Conservation (phyloP, 1,139 yeast species). For the Blastobotrys ciferrii region DNA sequence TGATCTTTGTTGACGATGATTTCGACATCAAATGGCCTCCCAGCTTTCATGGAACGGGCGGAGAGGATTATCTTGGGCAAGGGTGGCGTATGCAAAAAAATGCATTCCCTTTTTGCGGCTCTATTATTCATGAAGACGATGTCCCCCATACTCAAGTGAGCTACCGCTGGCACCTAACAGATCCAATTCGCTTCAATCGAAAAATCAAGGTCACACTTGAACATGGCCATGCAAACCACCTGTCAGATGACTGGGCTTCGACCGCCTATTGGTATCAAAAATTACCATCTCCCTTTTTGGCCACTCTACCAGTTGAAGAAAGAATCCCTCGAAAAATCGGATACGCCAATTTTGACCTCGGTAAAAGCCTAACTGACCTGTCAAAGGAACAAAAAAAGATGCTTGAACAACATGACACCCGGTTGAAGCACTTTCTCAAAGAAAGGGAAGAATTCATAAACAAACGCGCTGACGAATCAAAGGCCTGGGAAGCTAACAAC, state of each 20-base stretch:
- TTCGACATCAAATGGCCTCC: constrained; percentile 11
- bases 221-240: constrained; percentile 8
- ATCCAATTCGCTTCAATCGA: neutral
- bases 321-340: neutral
- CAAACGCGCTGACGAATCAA: neutral
- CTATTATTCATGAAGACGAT: constrained; percentile 11
- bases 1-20: constrained; percentile 9
- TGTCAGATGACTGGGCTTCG: constrained; percentile 7
- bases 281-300: neutral
- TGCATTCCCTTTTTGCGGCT: constrained; percentile 10
- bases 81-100: constrained; percentile 10
- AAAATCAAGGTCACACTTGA: constrained; percentile 5
- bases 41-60: constrained; percentile 12
- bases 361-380: neutral
- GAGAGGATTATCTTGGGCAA: constrained; percentile 9
- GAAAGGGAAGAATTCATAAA: neutral
- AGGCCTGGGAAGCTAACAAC: neutral
- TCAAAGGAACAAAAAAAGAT: neutral
- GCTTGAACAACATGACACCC: too few species aligned
- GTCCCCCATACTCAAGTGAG: constrained; percentile 11
- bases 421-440: too few species aligned
- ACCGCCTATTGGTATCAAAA: constrained; percentile 7
- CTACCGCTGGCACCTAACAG: constrained; percentile 8
- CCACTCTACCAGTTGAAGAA: neutral
- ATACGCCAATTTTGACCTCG: too few species aligned